Evolutionary conservation across 495 filamentous ascomycete genomes (phyloP), one percentile per base, ranked within the genome.

Genomic region (Rusavskia elegans): DNA sequence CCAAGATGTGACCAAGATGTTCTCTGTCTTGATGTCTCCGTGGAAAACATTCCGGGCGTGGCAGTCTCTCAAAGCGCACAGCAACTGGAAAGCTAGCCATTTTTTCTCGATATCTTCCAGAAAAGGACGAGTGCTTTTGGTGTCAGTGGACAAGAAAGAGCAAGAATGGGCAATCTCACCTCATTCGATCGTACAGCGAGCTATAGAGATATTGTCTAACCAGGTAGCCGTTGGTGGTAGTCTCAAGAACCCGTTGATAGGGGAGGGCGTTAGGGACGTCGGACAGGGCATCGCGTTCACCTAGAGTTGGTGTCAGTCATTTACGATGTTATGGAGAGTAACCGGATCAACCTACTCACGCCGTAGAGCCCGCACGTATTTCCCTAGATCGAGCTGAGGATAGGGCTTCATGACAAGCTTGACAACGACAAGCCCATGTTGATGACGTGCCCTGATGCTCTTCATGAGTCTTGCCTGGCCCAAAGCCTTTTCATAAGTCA

Each of bases 11-110:
- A 97, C 89, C 48, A 99, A 72, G 29, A 87, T 78, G 59, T 97
- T 99, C 66, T 97, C 90, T 0, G 92, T 88, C 68, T 99, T 99
- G 68, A 99, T 96, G 63, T 99, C 93, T 36, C 93, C 93, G 64
- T 99, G 93, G 64, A 85, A 96, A 49, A 97, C 73, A 54, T 89
- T 84, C n/a, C 85, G 74, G 40, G 82, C 72, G 66, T 99, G 93
- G 58, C 87, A 95, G 62, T 99, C 93, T 35, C 90, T 80, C 50
- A 97, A 71, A 8, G 85, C 92, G 65, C 87, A 95, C 10, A 99
- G 76, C 10, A 99, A 77, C 68, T 99, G 93, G 59, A 95, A 99
- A 1, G 93, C 84, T 41, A 99, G 77, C 92, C 93, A 99, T 68
- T 89, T 95, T 75, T 96, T 99, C 65, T 99, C 93, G 61, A 97